These are phyloP conservation scores for Fistulinella prunicolor DNA, from an alignment of 768 basidiomycete species.

Conservation along the genomic window DNA sequence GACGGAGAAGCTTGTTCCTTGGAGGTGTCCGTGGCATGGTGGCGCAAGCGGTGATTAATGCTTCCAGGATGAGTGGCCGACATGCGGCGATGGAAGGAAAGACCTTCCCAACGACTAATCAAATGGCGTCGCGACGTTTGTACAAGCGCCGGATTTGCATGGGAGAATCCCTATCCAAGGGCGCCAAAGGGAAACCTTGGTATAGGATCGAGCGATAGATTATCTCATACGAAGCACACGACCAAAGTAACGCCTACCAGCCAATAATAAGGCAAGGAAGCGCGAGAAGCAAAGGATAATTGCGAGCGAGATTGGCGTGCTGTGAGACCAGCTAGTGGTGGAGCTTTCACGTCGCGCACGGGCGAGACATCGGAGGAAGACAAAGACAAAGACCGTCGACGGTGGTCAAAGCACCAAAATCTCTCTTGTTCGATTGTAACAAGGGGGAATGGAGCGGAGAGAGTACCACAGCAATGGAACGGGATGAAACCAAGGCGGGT, in stretches of 20 bases:
- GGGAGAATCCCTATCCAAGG: conserved; percentile 19
- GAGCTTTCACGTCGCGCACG: conserved; percentile 5
- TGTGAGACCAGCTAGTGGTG: conserved; percentile 21
- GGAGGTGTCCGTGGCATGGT: conserved; percentile 21
- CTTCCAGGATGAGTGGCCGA: conserved; percentile 25
- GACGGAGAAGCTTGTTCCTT: conserved; percentile 21
- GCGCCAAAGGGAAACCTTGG: conserved; percentile 2
- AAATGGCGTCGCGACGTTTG: conserved; percentile 1
- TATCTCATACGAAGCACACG: conserved; percentile 22
- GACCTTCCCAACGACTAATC: conserved; percentile 13
- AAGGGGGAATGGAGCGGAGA: conserved; percentile 1
- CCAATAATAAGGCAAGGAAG: conserved; percentile 18
- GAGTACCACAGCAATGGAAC: conserved; percentile 1
- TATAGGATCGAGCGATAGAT: conserved; percentile 4
- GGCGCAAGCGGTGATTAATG: conserved; percentile 32
- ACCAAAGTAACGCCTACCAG: conserved; percentile 7
- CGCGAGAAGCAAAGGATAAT: conserved; percentile 16
- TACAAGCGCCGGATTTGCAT: conserved; percentile 25
- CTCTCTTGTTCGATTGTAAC: background rate
- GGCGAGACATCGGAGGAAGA: background rate
- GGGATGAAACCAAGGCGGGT: conserved; percentile 18
- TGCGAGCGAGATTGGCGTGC: conserved; percentile 21
- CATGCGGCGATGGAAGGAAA: conserved; percentile 24
- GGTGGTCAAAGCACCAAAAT: background rate
- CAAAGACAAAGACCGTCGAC: background rate